Conservation (phyloP, 1,139 yeast species). For the Hanseniaspora uvarum region DNA sequence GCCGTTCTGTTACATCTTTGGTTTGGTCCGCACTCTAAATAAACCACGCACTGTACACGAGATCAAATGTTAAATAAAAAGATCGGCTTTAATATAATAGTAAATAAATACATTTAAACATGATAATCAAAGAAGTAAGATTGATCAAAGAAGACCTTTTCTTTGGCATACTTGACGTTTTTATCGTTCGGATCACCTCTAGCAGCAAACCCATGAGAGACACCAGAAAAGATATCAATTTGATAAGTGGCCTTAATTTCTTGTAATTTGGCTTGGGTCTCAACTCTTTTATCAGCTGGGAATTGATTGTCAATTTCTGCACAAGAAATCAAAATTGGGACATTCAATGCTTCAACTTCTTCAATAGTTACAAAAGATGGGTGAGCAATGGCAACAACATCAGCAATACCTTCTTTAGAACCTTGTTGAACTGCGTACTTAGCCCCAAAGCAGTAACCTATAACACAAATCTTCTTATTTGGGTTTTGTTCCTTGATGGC, state of each 20-base stretch:
- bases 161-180: constrained; percentile 53
- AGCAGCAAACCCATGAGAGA: constrained; percentile 62
- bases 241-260: constrained; percentile 46
- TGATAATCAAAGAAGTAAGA: constrained; percentile 40
- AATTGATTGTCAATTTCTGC: constrained; percentile 60
- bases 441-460: constrained; percentile 85
- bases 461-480: constrained; percentile 47
- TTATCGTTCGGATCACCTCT: constrained; percentile 61
- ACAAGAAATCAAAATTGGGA: constrained; percentile 59
- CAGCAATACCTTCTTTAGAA: constrained; percentile 38
- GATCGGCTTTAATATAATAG: neutral
- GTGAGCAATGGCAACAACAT: constrained; percentile 67
- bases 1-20: too few species aligned
- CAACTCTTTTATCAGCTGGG: constrained; percentile 50
- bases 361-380: constrained; percentile 62
- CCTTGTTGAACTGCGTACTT: constrained; percentile 51
- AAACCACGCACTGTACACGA: too few species aligned
- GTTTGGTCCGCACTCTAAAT: too few species aligned
- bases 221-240: constrained; percentile 51
- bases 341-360: constrained; percentile 48
- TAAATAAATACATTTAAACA: constrained; percentile 18
- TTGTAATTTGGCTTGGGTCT: constrained; percentile 49
- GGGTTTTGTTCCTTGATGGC: constrained; percentile 37
- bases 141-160: constrained; percentile 56
- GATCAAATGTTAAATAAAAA: too few species aligned